Evolutionary conservation across 192 early-diverging fungal species (phyloP).

Genomic region (Backusella luteola): DNA sequence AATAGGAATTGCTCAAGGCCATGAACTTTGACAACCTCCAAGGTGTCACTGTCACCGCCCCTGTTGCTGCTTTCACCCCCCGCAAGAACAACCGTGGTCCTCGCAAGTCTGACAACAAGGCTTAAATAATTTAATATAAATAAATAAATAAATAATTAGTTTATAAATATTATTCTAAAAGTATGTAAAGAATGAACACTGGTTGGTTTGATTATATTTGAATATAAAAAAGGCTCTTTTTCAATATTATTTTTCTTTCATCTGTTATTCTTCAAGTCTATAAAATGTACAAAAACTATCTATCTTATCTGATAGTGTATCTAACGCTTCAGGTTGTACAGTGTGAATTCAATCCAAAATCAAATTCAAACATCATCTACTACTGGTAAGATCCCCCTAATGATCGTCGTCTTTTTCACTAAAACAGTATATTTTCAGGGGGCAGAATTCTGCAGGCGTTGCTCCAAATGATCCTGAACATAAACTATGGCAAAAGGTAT

Average conservation of each 20-base stretch:
- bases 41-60: constrained; percentile 70
- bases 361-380: constrained; percentile 8
- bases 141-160: neutral
- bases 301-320: neutral
- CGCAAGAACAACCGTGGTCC: constrained; percentile 32
- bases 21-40: constrained; percentile 93
- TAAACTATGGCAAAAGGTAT: constrained; percentile 13
- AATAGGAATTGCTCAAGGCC: constrained; percentile 89
- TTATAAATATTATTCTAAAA: neutral
- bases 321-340: neutral
- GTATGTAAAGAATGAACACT: constrained; percentile 10
- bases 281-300: neutral
- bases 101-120: constrained; percentile 28
- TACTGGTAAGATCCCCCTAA: neutral
- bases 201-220: neutral
- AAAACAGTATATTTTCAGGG: neutral
- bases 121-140: constrained; percentile 18
- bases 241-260: neutral
- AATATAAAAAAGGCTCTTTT: neutral
- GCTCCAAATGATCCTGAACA: constrained; percentile 2
- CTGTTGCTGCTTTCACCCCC: constrained; percentile 36
- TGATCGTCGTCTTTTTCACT: neutral
- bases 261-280: neutral
- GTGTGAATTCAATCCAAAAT: neutral
- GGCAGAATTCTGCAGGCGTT: constrained; percentile 12